Conservation (phyloP, 176 grass and related monocot genomes). For the Otatea glauca region DNA sequence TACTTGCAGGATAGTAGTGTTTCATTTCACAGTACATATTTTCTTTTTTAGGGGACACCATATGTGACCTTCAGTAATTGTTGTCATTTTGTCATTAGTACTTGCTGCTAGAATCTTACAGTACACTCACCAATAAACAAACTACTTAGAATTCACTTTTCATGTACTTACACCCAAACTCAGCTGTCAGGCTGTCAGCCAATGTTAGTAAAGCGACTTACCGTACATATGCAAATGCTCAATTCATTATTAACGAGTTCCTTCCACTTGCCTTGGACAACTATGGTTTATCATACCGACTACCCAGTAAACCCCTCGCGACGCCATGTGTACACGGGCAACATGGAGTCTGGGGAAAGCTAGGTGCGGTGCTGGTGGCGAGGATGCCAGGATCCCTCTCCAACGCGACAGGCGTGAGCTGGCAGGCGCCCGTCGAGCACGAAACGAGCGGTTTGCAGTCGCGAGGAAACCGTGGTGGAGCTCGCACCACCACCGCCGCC, state of each 20-base stretch:
- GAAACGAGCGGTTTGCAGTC: background rate
- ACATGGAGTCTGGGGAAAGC: background rate
- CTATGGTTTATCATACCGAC: background rate
- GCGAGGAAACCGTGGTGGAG: background rate
- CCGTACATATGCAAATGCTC: background rate
- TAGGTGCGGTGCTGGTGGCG: conserved; percentile 36
- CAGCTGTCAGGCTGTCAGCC: background rate
- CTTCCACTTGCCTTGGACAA: too few relatives aligned
- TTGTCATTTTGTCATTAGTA: background rate
- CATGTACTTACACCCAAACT: background rate
- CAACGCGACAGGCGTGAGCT: conserved; percentile 15
- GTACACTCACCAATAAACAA: background rate
- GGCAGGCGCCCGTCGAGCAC: background rate
- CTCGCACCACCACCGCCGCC: background rate
- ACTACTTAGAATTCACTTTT: background rate
- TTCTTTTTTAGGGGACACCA: background rate
- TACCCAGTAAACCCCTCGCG: background rate
- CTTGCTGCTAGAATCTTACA: background rate
- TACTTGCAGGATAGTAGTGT: background rate
- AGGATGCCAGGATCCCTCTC: background rate
- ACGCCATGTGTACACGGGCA: background rate
- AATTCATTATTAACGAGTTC: background rate
- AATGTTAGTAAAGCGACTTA: conserved; percentile 35
- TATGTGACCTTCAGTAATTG: background rate
- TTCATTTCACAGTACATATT: background rate